phyloP scores from a whole-genome alignment of 106 monocot species.

The Xerophyta viscosa region DNA sequence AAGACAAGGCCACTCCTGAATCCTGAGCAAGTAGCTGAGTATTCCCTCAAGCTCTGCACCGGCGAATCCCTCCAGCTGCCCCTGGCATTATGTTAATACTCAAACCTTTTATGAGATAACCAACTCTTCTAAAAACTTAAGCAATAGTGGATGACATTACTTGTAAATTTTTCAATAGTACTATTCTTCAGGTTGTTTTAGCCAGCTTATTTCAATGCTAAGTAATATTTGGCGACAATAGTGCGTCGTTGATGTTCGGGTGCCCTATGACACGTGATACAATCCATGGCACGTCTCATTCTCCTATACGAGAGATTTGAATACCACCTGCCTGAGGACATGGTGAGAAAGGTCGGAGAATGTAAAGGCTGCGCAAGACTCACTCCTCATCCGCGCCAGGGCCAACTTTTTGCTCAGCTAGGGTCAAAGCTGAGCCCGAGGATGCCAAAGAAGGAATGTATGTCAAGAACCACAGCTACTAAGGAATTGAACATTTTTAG shows the following conservation, averaged over 20 bases:
- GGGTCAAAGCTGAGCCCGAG: slow-evolving; percentile 61
- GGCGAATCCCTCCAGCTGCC: slow-evolving; percentile 65
- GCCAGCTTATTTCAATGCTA: too few relatives aligned
- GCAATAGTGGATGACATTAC: too few relatives aligned
- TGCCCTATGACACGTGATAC: too few relatives aligned
- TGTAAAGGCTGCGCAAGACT: too few relatives aligned
- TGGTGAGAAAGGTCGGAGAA: slow-evolving; percentile 65
- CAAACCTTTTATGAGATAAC: too few relatives aligned
- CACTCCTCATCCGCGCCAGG: slow-evolving; percentile 44
- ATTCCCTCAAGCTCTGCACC: slow-evolving; percentile 56
- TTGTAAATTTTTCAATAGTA: too few relatives aligned
- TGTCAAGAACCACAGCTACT: slow-evolving; percentile 70
- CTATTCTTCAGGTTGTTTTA: too few relatives aligned
- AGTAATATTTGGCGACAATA: too few relatives aligned
- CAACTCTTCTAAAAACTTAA: too few relatives aligned
- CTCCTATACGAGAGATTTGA: slow-evolving; percentile 66
- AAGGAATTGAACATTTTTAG: slow-evolving; percentile 1
- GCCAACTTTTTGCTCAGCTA: slow-evolving; percentile 77
- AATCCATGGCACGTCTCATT: slow-evolving; percentile 79
- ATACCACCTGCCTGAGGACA: slow-evolving; percentile 81
- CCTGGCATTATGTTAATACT: slow-evolving; percentile 72
- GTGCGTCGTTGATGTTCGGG: too few relatives aligned
- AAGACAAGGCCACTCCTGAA: too few relatives aligned
- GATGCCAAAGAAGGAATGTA: slow-evolving; percentile 61
- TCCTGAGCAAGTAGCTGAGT: slow-evolving; percentile 58